Conservation (phyloP, 176 grass and related monocot species). For the Triticum urartu region DNA sequence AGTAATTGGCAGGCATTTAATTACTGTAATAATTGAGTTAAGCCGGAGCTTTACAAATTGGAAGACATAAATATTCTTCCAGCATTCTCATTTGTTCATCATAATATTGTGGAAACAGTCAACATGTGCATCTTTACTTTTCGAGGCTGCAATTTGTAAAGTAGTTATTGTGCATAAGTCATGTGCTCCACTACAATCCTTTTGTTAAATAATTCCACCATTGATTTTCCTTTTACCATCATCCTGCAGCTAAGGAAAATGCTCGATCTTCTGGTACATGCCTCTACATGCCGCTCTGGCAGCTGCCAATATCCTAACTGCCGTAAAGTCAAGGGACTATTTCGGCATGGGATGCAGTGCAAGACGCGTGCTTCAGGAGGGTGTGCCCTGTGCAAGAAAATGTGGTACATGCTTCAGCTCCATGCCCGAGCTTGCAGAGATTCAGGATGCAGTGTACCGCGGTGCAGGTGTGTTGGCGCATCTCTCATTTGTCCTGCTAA, state of each 20-base stretch:
- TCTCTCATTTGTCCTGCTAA: background rate
- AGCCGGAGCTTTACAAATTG: background rate
- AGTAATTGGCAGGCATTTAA: background rate
- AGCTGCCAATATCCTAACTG: conserved; percentile 76
- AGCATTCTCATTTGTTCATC: background rate
- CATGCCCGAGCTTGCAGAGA: conserved; percentile 97
- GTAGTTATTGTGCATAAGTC: background rate
- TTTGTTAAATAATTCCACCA: background rate
- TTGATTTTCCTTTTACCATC: conserved; percentile 16
- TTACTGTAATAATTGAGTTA: background rate
- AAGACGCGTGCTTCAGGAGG: conserved; percentile 76
- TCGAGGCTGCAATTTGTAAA: background rate
- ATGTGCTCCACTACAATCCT: background rate
- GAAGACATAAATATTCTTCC: background rate
- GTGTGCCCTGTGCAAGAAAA: conserved; percentile 77
- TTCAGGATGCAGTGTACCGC: conserved; percentile 80
- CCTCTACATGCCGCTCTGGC: conserved; percentile 59
- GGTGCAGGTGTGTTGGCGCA: conserved; percentile 83
- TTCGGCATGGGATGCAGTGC: conserved; percentile 82
- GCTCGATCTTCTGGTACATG: conserved; percentile 82
- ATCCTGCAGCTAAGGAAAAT: conserved; percentile 76
- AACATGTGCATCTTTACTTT: background rate
- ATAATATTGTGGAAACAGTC: background rate
- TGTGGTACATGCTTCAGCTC: conserved; percentile 88
- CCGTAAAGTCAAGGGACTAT: conserved; percentile 81